Evolutionary conservation across 768 basidiomycete species (phyloP), one percentile per base, ranked within the genome.

Genomic region (Suillus paluster): DNA sequence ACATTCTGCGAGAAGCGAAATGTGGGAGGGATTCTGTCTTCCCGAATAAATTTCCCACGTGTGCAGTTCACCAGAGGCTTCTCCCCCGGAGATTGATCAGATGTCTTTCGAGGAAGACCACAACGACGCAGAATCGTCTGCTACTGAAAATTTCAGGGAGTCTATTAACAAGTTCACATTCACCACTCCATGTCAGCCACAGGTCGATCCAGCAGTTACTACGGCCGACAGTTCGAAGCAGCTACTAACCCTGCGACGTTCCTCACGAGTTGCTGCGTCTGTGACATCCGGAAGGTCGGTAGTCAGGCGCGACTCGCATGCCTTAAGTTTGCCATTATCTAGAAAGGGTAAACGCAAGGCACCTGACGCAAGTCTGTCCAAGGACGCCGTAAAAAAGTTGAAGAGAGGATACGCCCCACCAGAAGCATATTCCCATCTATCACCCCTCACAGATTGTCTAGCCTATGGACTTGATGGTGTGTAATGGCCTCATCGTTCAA

Each of bases 391-490:
- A 39, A 77, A 75, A 68, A 79, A 75, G 53, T 66, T 65, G 34
- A 81, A 79, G 65, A 75, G 80, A 57, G 76, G 78, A 14, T 83
- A 82, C 65, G 83, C 84, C 10, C 74, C 75, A 4, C 86, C 86
- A 1, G 84, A 84, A 53, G 72, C 70, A 14, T 86, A 84, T 67
- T 76, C 82, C 0, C 83, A 88, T 71, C 75, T 89, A 14, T 74
- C 77, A 21, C 71, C 68, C 14, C 66, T 91, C 12, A 77, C 77
- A 2, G 90, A 92, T 70, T 74, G 83, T 67, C 67, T 92, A 15
- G 70, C 72, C 21, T 68, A 76, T 34, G 80, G 78, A 25, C 79
- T 92, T 2, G 87, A 91, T 58, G 80, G 91, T 91, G 66, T 49
- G 78, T 66, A 21, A 21, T 67, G 46, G 58, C 41, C 0, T 7